Percentiles rank a stretch among this genome's conserved stretches.
Evolutionary conservation across 2,329 filamentous ascomycete species (phyloP).

Genomic region (Tolypocladium guangdongense): DNA sequence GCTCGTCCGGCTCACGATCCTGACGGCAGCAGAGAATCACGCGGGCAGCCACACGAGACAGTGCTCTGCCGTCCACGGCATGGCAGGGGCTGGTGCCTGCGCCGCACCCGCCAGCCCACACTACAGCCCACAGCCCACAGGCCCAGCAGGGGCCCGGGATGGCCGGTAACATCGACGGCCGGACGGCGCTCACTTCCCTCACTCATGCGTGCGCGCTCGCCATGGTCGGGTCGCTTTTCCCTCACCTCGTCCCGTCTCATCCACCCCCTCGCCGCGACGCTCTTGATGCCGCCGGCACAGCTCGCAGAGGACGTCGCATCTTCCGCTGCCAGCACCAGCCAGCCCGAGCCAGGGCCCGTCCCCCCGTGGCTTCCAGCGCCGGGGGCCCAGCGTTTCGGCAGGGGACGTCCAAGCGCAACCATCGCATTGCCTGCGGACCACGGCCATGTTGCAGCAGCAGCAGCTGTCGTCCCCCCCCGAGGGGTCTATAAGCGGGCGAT

Average conservation of each 20-base stretch:
- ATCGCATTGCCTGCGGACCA: background rate
- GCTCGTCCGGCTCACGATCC: too few relatives aligned
- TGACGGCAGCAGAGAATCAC: too few relatives aligned
- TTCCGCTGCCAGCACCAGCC: background rate
- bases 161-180: background rate
- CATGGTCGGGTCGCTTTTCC: background rate
- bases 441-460: conserved; percentile 3
- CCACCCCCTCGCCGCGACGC: background rate
- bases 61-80: background rate
- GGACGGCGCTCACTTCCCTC: too few relatives aligned
- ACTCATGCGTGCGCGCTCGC: background rate
- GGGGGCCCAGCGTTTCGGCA: background rate
- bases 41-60: background rate
- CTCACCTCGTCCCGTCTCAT: background rate
- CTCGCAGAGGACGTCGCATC: background rate
- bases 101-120: background rate
- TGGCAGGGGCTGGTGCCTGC: background rate
- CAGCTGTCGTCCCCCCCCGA: conserved; percentile 2
- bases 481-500: conserved; percentile 26
- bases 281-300: background rate
- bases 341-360: background rate
- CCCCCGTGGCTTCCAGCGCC: background rate
- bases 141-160: background rate
- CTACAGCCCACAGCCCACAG: too few relatives aligned
- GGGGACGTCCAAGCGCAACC: background rate